Evolutionary conservation across 306 rosid genomes (phyloP).

Genomic region (Pueraria montana): DNA sequence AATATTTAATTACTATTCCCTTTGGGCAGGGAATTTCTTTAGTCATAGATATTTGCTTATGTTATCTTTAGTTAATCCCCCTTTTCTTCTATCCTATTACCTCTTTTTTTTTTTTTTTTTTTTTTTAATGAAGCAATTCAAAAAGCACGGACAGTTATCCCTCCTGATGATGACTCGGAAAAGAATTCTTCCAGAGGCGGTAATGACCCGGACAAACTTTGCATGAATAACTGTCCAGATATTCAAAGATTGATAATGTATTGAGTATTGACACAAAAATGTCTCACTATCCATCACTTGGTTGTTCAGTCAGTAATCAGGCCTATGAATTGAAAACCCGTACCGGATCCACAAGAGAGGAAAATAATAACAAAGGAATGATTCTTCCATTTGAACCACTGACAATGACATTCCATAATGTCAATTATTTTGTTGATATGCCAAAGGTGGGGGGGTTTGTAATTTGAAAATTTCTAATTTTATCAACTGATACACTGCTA

Average conservation of each 20-base stretch:
- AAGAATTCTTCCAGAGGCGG: constrained; percentile 49
- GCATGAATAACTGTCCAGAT: constrained; percentile 8
- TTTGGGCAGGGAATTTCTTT: background rate
- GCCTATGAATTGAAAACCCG: constrained; percentile 25
- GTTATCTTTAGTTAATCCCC: constrained; percentile 21
- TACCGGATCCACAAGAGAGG: constrained; percentile 41
- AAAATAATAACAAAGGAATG: constrained; percentile 73
- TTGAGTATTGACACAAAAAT: constrained; percentile 17
- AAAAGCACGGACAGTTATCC: constrained; percentile 67
- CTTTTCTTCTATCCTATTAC: constrained; percentile 12
- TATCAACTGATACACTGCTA: background rate
- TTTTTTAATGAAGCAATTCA: constrained; percentile 62
- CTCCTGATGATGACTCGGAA: constrained; percentile 55
- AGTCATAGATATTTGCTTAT: background rate
- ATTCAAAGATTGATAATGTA: constrained; percentile 1
- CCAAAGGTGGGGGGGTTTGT: constrained; percentile 69
- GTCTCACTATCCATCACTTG: constrained; percentile 29
- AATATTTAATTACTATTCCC: constrained; percentile 4
- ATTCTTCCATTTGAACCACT: constrained; percentile 93
- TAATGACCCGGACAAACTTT: constrained; percentile 53
- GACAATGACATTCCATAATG: constrained; percentile 89
- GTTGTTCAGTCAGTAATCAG: constrained; percentile 51
- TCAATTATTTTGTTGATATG: constrained; percentile 89
- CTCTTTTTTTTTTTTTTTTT: too few species aligned
- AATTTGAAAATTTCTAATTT: constrained; percentile 7